phyloP scores from a whole-genome alignment of 768 basidiomycete genomes.

The Tulasnella sp. region DNA sequence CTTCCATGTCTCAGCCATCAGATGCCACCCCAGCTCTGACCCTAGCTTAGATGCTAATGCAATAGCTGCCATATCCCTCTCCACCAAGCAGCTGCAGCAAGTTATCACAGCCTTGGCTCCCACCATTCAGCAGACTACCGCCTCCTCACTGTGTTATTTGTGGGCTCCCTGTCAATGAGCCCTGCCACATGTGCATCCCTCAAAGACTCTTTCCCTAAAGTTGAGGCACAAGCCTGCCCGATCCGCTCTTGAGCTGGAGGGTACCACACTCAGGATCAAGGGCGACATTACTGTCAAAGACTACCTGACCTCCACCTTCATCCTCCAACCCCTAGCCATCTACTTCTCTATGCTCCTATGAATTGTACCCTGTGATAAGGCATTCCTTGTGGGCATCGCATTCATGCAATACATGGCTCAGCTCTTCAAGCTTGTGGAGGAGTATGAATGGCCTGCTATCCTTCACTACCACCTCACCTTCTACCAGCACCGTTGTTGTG shows the following conservation, averaged over 20 bases:
- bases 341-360: constrained; percentile 17
- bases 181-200: not conserved
- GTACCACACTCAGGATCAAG: constrained; percentile 11
- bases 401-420: constrained; percentile 9
- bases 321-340: constrained; percentile 18
- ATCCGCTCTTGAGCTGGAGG: constrained; percentile 11
- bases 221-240: constrained; percentile 19
- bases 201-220: constrained; percentile 18
- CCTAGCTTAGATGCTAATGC: not conserved
- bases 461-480: constrained; percentile 14
- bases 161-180: not conserved
- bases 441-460: too few species aligned
- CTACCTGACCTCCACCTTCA: constrained; percentile 15
- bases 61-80: not conserved
- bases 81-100: not conserved
- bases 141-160: too few species aligned
- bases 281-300: constrained; percentile 14
- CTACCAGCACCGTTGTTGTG: not conserved
- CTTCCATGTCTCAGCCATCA: not conserved
- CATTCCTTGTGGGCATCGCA: not conserved
- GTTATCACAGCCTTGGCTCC: not conserved
- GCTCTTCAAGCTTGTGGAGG: too few species aligned
- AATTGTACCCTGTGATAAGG: not conserved
- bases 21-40: not conserved
- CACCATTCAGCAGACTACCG: not conserved